Evolutionary conservation across 768 basidiomycete species (phyloP), one percentile per base, ranked within the genome.

Genomic region (Boletus tylopilopsis): DNA sequence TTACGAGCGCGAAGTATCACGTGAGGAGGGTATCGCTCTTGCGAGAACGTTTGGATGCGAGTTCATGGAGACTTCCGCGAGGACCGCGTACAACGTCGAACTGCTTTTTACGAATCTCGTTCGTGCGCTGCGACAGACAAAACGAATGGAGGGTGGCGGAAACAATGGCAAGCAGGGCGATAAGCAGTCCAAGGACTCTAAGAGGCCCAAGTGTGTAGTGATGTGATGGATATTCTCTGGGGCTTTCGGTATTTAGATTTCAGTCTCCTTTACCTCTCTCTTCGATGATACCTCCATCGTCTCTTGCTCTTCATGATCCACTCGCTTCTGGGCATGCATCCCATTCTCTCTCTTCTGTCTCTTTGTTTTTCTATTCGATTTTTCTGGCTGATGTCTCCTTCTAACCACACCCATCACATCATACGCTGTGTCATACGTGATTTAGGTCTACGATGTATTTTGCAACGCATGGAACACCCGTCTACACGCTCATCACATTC

Each of bases 21-120:
- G 81, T 56, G 92, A 95, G 61, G 94, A 97, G 59, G 96, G 93
- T 12, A 76, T 79, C 16, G 79, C 81, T 9, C 73, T 95, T 45
- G 95, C 96, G 27, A 78, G 82, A 57, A 76, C 81, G 45, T 85
- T 94, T 56, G 90, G 90, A 43, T 96, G 93, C 73, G 89, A 90
- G 51, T 95, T 97, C 69, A 84, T 93, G 68, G 95, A 98, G 69
- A 94, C 95, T 27, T 90, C 87, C n/a, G 95, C 95, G 32, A 95
- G 95, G 76, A 94, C 91, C 32, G 85, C 94, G 41, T 77, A 84
- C 63, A 95, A 97, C 64, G 90, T 98, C 51, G 93, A 97, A 63
- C 77, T 79, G 13, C 82, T 95, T 25, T 98, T 97, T 71, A 90
- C 81, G 63, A 86, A 79, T 57, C 81, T 95, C 53, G 91, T 98